phyloP scores from a whole-genome alignment of 2,329 filamentous ascomycete genomes.

The Trichoderma sp. region DNA sequence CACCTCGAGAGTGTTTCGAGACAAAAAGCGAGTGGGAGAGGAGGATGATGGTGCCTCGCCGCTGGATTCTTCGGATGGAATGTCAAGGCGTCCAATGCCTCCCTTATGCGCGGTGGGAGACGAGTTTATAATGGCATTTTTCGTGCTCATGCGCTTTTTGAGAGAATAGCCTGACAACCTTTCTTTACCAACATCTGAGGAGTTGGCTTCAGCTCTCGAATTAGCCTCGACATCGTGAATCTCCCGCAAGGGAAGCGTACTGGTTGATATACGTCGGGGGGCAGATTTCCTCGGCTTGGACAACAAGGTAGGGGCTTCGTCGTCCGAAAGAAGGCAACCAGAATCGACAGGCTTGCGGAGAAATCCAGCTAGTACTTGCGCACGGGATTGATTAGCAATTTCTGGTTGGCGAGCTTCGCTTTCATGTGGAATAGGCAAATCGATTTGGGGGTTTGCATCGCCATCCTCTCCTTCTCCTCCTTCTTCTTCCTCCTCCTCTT shows the following conservation, averaged over 20 bases:
- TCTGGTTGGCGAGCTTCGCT: slow-evolving; percentile 15
- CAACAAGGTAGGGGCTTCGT: slow-evolving; percentile 35
- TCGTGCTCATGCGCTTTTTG: background rate
- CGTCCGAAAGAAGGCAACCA: slow-evolving; percentile 35
- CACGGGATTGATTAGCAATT: background rate
- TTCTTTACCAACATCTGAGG: background rate
- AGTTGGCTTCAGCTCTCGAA: background rate
- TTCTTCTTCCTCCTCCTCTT: background rate
- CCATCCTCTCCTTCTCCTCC: background rate
- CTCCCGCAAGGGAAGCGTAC: background rate
- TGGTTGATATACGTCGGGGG: background rate
- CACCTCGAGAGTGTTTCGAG: background rate
- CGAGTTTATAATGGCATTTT: background rate
- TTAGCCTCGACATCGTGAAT: background rate
- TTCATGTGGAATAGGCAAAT: slow-evolving; percentile 2
- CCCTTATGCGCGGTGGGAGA: background rate
- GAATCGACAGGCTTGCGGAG: slow-evolving; percentile 13
- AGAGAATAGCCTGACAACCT: background rate
- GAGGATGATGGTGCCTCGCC: background rate
- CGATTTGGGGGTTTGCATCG: background rate
- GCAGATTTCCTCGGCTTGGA: slow-evolving; percentile 16
- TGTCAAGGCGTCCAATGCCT: background rate
- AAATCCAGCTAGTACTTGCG: background rate
- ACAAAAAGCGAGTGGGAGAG: slow-evolving; percentile 7
- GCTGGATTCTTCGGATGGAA: background rate